phyloP scores from a whole-genome alignment of 192 early-diverging fungal genomes.

The Backusella tarrabulga region DNA sequence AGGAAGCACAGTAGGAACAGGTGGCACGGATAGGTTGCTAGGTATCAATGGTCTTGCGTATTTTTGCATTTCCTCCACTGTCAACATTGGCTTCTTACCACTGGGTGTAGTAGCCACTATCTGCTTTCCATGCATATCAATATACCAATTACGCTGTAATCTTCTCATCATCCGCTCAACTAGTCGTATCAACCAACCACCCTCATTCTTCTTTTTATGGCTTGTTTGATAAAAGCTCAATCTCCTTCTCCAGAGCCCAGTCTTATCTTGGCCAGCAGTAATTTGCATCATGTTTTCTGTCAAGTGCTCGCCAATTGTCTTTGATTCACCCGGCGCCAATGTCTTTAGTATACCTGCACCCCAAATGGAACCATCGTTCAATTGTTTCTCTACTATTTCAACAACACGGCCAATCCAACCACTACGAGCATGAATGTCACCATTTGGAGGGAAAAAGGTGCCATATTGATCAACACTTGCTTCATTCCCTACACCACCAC shows the following conservation, averaged over 20 bases:
- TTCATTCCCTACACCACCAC: constrained; percentile 59
- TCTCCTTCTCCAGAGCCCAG: not conserved
- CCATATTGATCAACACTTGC: constrained; percentile 38
- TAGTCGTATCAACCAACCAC: constrained; percentile 71
- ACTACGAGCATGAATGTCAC: constrained; percentile 19
- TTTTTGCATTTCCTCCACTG: not conserved
- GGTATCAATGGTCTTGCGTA: constrained; percentile 17
- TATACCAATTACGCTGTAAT: constrained; percentile 68
- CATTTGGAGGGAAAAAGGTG: constrained; percentile 21
- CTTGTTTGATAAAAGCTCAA: not conserved
- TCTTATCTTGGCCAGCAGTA: not conserved
- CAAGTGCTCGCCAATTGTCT: constrained; percentile 11
- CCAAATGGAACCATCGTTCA: constrained; percentile 62
- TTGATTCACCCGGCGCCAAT: not conserved
- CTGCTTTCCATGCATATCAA: constrained; percentile 42
- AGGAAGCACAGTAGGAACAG: constrained; percentile 84
- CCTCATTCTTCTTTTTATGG: constrained; percentile 54
- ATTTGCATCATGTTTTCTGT: not conserved
- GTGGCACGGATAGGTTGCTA: constrained; percentile 47
- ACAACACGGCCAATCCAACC: constrained; percentile 78
- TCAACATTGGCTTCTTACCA: not conserved
- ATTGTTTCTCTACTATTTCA: constrained; percentile 77
- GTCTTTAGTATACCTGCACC: constrained; percentile 52
- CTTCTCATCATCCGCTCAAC: constrained; percentile 56
- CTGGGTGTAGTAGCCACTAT: not conserved